Percentiles rank a stretch among this genome's conserved stretches.
Evolutionary conservation across 2,329 filamentous ascomycete species (phyloP).

Genomic region (Alternaria atra): DNA sequence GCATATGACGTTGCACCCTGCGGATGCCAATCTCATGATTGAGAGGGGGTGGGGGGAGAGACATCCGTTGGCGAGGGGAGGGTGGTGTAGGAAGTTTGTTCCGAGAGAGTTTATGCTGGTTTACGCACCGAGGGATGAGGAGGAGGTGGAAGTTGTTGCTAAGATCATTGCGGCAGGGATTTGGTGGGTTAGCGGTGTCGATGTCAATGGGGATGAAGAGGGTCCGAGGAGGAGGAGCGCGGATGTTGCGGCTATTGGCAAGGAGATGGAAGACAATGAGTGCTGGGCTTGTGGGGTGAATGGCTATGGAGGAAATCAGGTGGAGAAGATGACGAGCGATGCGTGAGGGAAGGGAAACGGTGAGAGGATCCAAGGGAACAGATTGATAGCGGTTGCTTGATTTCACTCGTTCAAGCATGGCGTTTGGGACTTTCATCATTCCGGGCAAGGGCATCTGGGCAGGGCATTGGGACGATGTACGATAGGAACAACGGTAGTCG

Average conservation of each 20-base stretch:
- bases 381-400: slow-evolving; percentile 2
- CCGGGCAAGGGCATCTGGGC: background rate
- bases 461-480: background rate
- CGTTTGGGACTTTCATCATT: slow-evolving; percentile 15
- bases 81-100: slow-evolving; percentile 72
- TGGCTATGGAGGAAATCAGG: slow-evolving; percentile 30
- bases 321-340: slow-evolving; percentile 39
- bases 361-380: background rate
- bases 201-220: slow-evolving; percentile 34
- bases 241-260: slow-evolving; percentile 34
- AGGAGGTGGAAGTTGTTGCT: slow-evolving; percentile 73
- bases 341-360: slow-evolving; percentile 19
- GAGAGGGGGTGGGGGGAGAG: slow-evolving; percentile 81
- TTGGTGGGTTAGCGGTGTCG: slow-evolving; percentile 68
- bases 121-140: slow-evolving; percentile 77
- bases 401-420: slow-evolving; percentile 23
- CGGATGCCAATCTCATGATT: slow-evolving; percentile 76
- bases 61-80: slow-evolving; percentile 71
- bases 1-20: slow-evolving; percentile 82
- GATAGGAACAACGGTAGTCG: background rate
- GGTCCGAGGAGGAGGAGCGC: slow-evolving; percentile 33
- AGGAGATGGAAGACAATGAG: slow-evolving; percentile 26
- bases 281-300: slow-evolving; percentile 41
- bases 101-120: slow-evolving; percentile 81
- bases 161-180: slow-evolving; percentile 77